Percentiles rank a stretch among this genome's conserved stretches.
Evolutionary conservation across 148 eudicot species (phyloP).

Genomic region (Euryodendron excelsum): DNA sequence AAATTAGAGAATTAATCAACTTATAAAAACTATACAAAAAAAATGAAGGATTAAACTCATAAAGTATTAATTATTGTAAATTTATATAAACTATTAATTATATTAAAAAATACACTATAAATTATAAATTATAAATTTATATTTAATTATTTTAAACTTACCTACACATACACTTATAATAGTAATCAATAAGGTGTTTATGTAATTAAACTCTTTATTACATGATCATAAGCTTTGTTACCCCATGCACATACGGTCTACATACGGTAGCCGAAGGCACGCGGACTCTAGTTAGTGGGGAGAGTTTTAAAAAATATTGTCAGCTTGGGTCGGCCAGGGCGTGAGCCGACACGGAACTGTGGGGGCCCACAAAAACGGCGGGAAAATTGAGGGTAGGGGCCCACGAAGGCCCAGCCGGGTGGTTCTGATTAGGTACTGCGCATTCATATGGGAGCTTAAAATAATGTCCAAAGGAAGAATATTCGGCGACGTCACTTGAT

Average conservation of each 20-base stretch:
- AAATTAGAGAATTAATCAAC: no score
- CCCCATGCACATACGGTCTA: neutral
- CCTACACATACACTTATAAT: no score
- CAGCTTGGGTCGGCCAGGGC: constrained; percentile 18
- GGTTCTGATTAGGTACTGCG: neutral
- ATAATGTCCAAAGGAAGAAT: neutral
- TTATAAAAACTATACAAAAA: no score
- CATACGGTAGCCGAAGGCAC: neutral
- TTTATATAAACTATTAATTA: no score
- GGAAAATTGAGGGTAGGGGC: neutral
- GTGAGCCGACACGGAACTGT: constrained; percentile 23
- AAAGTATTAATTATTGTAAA: no score
- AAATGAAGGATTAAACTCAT: no score
- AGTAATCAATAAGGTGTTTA: no score
- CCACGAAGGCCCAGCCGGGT: neutral
- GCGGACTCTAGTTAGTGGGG: neutral
- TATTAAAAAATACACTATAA: no score
- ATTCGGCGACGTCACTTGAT: neutral
- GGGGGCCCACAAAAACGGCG: constrained; percentile 25
- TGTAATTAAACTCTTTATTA: no score
- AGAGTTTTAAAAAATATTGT: neutral
- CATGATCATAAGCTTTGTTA: neutral
- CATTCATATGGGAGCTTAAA: neutral
- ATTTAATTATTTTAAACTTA: no score
- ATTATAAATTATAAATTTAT: no score